These are phyloP conservation scores for Sporisorium graminicola DNA, from an alignment of 1,284 basidiomycete genomes.

Conservation along the genomic window DNA sequence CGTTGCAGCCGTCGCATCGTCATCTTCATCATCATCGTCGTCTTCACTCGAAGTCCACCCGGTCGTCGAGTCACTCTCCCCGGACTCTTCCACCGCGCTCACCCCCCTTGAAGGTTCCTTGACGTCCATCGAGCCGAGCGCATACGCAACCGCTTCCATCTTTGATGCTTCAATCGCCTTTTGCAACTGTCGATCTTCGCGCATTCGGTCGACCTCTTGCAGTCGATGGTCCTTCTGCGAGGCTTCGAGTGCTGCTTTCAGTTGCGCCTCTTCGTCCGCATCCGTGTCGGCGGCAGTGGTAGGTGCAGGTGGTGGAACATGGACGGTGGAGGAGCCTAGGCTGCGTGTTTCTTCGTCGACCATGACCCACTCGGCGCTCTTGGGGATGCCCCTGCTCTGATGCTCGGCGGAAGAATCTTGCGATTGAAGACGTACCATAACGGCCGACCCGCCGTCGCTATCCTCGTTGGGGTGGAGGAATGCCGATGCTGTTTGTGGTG, in stretches of 20 bases:
- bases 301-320: constrained; percentile 43
- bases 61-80: constrained; percentile 71
- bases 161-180: constrained; percentile 53
- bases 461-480: constrained; percentile 11
- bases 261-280: constrained; percentile 35
- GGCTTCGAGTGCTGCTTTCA: constrained; percentile 32
- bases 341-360: constrained; percentile 34
- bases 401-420: constrained; percentile 23
- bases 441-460: constrained; percentile 45
- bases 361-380: constrained; percentile 41
- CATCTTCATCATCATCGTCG: constrained; percentile 71
- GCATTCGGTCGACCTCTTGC: constrained; percentile 24
- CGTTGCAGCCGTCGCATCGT: constrained; percentile 47
- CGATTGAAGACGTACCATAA: constrained; percentile 24
- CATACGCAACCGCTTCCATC: constrained; percentile 48
- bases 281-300: constrained; percentile 5
- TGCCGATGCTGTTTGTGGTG: not conserved
- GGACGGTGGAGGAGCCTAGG: constrained; percentile 20
- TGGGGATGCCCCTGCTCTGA: constrained; percentile 1
- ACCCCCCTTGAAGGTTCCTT: not conserved
- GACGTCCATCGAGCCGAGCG: constrained; percentile 29
- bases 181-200: constrained; percentile 45
- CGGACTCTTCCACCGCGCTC: constrained; percentile 59
- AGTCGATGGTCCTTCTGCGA: constrained; percentile 31
- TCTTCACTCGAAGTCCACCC: constrained; percentile 73